A percentile compares a stretch with the other conserved stretches of the same genome.
phyloP scores from a whole-genome alignment of 768 basidiomycete species.

The Multifurca ochricompacta region DNA sequence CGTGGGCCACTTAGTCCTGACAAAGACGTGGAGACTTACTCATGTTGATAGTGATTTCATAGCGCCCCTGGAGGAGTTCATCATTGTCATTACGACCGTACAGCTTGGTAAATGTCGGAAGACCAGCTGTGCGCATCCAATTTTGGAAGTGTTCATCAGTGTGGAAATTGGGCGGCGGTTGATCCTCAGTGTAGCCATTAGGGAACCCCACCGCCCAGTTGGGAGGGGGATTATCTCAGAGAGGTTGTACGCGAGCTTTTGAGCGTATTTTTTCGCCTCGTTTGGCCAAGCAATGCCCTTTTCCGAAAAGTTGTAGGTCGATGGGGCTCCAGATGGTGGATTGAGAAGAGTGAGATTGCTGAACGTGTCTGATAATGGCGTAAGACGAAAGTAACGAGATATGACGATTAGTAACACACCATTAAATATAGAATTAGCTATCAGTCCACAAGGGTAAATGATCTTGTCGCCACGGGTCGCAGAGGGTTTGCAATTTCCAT shows the following conservation, averaged over 20 bases:
- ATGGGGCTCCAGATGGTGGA: slow-evolving; percentile 35
- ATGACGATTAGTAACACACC: slow-evolving; percentile 39
- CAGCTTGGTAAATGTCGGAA: slow-evolving; percentile 95
- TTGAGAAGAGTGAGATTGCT: slow-evolving; percentile 52
- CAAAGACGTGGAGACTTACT: slow-evolving; percentile 46
- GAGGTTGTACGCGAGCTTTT: slow-evolving; percentile 52
- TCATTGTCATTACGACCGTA: slow-evolving; percentile 86
- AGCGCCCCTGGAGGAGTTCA: slow-evolving; percentile 61
- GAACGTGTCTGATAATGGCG: slow-evolving; percentile 60
- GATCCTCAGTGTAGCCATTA: slow-evolving; percentile 55
- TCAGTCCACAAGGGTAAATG: slow-evolving; percentile 93
- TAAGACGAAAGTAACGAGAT: not conserved
- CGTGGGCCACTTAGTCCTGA: not conserved
- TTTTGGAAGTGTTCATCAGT: slow-evolving; percentile 93
- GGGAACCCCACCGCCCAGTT: slow-evolving; percentile 80
- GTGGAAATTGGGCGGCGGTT: slow-evolving; percentile 65
- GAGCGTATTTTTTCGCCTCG: slow-evolving; percentile 83
- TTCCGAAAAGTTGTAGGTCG: slow-evolving; percentile 66
- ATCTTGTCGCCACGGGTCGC: slow-evolving; percentile 42
- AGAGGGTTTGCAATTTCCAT: slow-evolving; percentile 85
- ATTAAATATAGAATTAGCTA: slow-evolving; percentile 96
- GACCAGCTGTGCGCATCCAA: slow-evolving; percentile 98
- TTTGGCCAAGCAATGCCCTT: slow-evolving; percentile 93
- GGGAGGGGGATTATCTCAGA: slow-evolving; percentile 76
- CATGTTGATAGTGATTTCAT: slow-evolving; percentile 67